These are phyloP conservation scores for Passalora sequoiae DNA, from an alignment of 2,329 filamentous ascomycete species.

Conservation along the genomic window DNA sequence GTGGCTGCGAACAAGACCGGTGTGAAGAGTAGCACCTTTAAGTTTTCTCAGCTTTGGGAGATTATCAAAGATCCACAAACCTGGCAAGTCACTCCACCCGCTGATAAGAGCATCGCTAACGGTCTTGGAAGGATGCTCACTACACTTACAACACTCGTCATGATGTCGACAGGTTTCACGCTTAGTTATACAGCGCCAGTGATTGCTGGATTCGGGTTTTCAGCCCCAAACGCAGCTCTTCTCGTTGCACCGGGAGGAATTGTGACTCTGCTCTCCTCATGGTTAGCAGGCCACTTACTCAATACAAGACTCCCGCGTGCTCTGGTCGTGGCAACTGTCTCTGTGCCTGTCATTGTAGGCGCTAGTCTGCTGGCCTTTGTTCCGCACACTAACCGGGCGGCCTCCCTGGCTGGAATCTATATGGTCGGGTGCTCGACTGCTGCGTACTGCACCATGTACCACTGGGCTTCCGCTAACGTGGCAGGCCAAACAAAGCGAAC, in stretches of 20 bases:
- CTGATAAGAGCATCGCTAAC: not conserved
- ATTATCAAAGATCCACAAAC: slow-evolving; percentile 59
- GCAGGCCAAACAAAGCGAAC: slow-evolving; percentile 42
- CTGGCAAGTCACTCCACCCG: slow-evolving; percentile 19
- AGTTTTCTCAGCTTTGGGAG: slow-evolving; percentile 49
- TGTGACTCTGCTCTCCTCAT: not conserved
- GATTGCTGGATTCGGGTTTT: slow-evolving; percentile 8
- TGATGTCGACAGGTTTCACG: slow-evolving; percentile 8
- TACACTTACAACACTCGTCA: slow-evolving; percentile 2
- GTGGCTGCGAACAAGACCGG: slow-evolving; percentile 42
- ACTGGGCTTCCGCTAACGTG: slow-evolving; percentile 40
- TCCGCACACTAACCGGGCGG: not conserved
- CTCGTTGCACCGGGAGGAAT: slow-evolving; percentile 4
- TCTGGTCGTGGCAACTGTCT: slow-evolving; percentile 1
- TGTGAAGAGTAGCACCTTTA: slow-evolving; percentile 35
- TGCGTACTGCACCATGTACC: slow-evolving; percentile 32
- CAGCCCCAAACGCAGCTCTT: slow-evolving; percentile 1
- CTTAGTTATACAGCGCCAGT: slow-evolving; percentile 2
- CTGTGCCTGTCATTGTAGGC: not conserved
- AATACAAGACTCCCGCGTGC: slow-evolving; percentile 4
- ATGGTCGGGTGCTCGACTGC: slow-evolving; percentile 31
- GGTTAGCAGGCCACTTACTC: not conserved
- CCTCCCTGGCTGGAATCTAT: slow-evolving; percentile 30
- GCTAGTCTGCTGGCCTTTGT: slow-evolving; percentile 3
- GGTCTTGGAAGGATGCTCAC: not conserved